phyloP scores from a whole-genome alignment of 2,329 filamentous ascomycete genomes.

The Sporothrix mexicana region DNA sequence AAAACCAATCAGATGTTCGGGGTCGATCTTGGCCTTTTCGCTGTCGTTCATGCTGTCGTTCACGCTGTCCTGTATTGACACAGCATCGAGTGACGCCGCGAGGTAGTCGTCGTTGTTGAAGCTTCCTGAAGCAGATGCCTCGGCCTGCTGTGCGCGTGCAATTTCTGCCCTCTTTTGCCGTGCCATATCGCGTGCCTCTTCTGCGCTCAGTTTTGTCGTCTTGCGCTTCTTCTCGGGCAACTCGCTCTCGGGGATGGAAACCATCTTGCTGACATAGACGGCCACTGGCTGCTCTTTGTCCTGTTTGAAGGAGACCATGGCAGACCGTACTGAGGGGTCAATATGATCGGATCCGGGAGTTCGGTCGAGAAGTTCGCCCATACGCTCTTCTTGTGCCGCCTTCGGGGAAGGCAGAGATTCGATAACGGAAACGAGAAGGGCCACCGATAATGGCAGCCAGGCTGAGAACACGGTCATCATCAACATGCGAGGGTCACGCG shows the following conservation, averaged over 20 bases:
- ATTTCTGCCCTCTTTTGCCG: slow-evolving; percentile 89
- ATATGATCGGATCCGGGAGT: slow-evolving; percentile 80
- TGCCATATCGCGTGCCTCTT: slow-evolving; percentile 87
- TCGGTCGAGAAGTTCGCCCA: slow-evolving; percentile 77
- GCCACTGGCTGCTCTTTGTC: slow-evolving; percentile 77
- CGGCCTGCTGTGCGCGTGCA: slow-evolving; percentile 71
- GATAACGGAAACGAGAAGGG: slow-evolving; percentile 88
- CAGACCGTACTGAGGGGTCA: slow-evolving; percentile 71
- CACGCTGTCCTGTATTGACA: slow-evolving; percentile 22
- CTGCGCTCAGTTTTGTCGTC: slow-evolving; percentile 74
- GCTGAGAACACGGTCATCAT: slow-evolving; percentile 84
- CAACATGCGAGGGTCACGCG: slow-evolving; percentile 81
- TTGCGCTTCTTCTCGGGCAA: slow-evolving; percentile 80
- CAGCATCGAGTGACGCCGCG: slow-evolving; percentile 26
- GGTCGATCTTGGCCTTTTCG: slow-evolving; percentile 67
- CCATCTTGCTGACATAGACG: slow-evolving; percentile 98
- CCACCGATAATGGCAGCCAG: slow-evolving; percentile 93
- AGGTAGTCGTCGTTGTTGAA: slow-evolving; percentile 29
- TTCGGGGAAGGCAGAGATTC: slow-evolving; percentile 89
- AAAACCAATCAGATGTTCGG: slow-evolving; percentile 92
- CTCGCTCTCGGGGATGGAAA: slow-evolving; percentile 91
- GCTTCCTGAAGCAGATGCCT: slow-evolving; percentile 47
- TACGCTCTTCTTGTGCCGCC: slow-evolving; percentile 76
- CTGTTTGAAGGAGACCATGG: slow-evolving; percentile 81
- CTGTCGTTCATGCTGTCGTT: slow-evolving; percentile 50